Evolutionary conservation across 345 rosid genomes (phyloP).

Genomic region (Eucalyptus cloeziana): DNA sequence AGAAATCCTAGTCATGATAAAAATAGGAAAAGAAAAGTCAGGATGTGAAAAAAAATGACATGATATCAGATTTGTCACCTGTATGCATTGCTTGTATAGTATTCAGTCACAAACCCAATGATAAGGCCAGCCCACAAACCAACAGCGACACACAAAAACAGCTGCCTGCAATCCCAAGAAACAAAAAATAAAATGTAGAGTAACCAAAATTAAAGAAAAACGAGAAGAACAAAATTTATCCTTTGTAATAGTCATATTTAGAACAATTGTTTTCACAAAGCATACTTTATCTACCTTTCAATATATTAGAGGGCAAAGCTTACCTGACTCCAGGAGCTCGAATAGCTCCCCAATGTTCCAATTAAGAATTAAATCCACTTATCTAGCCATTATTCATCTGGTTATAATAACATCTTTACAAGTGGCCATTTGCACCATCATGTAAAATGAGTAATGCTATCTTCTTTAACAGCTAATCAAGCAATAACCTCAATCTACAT

Average conservation of each 20-base stretch:
- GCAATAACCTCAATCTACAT: not conserved
- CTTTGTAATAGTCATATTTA: not conserved
- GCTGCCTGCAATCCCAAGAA: conserved; percentile 40
- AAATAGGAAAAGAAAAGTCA: not conserved
- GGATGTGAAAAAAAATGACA: not conserved
- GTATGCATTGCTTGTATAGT: conserved; percentile 71
- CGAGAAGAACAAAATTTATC: not conserved
- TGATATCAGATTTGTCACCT: conserved; percentile 11
- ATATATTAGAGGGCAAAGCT: not conserved
- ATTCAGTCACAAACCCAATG: conserved; percentile 68
- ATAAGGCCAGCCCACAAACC: conserved; percentile 84
- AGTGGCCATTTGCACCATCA: not conserved
- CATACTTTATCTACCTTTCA: not conserved
- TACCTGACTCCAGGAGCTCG: not conserved
- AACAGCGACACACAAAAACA: conserved; percentile 60
- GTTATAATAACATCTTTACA: not conserved
- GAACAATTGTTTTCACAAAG: not conserved
- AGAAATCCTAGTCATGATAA: not conserved
- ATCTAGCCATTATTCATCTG: not conserved
- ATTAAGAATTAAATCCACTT: not conserved
- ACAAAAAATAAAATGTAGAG: not conserved
- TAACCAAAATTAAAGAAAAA: not conserved
- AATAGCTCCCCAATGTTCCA: not conserved
- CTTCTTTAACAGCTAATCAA: not conserved
- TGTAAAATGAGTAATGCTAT: not conserved